Evolutionary conservation across 2,329 filamentous ascomycete species (phyloP).

Genomic region (Microdochium nivale): DNA sequence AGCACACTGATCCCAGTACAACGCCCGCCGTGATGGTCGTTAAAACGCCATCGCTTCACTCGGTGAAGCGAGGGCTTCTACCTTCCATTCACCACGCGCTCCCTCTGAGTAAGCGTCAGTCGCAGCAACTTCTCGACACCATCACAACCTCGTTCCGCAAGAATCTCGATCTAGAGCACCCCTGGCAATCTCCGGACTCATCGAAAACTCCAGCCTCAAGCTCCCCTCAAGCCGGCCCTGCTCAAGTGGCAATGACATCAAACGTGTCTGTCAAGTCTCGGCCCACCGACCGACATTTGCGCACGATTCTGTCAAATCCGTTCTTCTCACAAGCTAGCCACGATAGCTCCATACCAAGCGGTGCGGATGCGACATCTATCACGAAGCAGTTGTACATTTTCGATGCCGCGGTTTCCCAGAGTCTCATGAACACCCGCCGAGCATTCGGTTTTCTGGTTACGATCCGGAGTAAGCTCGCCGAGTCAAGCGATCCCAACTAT

Average conservation of each 20-base stretch:
- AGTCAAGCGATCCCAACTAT: slow-evolving; percentile 19
- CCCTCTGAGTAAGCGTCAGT: slow-evolving; percentile 39
- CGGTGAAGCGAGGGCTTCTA: slow-evolving; percentile 29
- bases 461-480: slow-evolving; percentile 31
- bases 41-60: slow-evolving; percentile 25
- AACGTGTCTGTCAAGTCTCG: slow-evolving; percentile 9
- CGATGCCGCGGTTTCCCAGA: slow-evolving; percentile 43
- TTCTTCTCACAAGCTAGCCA: slow-evolving; percentile 35
- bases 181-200: slow-evolving; percentile 26
- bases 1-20: no score
- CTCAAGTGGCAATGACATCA: slow-evolving; percentile 3
- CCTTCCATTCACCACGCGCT: slow-evolving; percentile 42
- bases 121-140: slow-evolving; percentile 44
- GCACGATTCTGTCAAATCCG: slow-evolving; percentile 47
- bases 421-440: slow-evolving; percentile 45
- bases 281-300: slow-evolving; percentile 42
- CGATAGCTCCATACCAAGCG: slow-evolving; percentile 2
- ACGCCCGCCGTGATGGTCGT: slow-evolving; percentile 15
- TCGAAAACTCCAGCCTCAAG: slow-evolving; percentile 4
- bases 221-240: slow-evolving; percentile 3
- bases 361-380: slow-evolving; percentile 4
- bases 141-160: slow-evolving; percentile 49
- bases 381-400: slow-evolving; percentile 39
- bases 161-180: slow-evolving; percentile 50
- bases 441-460: slow-evolving; percentile 45